These are phyloP conservation scores for Elaeis guineensis DNA, from an alignment of 176 grass and related monocot genomes.

Conservation along the genomic window DNA sequence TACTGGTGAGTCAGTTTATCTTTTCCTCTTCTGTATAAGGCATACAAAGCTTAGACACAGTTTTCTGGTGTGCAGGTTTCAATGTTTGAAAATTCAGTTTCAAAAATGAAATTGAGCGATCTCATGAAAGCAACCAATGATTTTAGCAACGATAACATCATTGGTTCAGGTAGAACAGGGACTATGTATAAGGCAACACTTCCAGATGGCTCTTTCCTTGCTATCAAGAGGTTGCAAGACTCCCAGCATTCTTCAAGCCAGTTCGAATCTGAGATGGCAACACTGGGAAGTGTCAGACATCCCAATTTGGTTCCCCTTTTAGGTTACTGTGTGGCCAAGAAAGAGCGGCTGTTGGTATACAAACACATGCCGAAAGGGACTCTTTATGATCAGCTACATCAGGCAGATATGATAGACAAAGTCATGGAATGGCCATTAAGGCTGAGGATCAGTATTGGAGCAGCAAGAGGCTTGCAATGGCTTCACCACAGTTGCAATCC, in stretches of 20 bases:
- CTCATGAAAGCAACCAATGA: constrained; percentile 72
- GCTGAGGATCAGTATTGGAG: constrained; percentile 81
- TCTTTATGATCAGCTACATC: constrained; percentile 62
- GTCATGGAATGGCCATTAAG: constrained; percentile 55
- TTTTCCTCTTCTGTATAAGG: too few relatives aligned
- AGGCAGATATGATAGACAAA: constrained; percentile 17
- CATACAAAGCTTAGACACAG: too few relatives aligned
- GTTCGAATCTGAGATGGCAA: constrained; percentile 82
- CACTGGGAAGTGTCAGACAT: constrained; percentile 60
- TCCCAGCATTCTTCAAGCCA: constrained; percentile 71
- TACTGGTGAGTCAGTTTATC: too few relatives aligned
- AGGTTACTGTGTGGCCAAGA: constrained; percentile 85
- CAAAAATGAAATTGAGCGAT: constrained; percentile 92
- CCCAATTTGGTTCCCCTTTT: constrained; percentile 77
- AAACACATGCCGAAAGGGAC: constrained; percentile 63
- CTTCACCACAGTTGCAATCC: constrained; percentile 94
- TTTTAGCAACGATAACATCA: constrained; percentile 87
- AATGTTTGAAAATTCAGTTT: constrained; percentile 88
- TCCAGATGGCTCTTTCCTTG: constrained; percentile 73
- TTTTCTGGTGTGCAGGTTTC: constrained; percentile 43
- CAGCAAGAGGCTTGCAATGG: constrained; percentile 73
- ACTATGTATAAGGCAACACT: constrained; percentile 77
- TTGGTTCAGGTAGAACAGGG: constrained; percentile 59
- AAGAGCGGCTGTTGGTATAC: constrained; percentile 85
- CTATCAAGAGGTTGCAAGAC: constrained; percentile 85